These are phyloP conservation scores for Fagus sylvatica DNA, from an alignment of 306 rosid species.

Conservation along the genomic window DNA sequence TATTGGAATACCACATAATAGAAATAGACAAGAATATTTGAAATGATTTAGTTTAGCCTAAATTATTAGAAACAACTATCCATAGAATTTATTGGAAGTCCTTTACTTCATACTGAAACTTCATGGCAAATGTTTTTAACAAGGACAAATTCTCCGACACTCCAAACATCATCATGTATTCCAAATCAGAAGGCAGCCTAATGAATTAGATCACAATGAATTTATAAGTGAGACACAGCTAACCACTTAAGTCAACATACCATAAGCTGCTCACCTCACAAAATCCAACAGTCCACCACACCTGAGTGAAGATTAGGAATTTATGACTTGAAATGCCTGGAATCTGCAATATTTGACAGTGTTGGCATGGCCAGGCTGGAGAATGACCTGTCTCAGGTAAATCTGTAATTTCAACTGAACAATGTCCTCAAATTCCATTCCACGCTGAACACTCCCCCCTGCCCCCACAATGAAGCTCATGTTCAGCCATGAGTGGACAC, in stretches of 20 bases:
- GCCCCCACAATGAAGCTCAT: slow-evolving; percentile 49
- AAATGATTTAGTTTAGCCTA: slow-evolving; percentile 5
- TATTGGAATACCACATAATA: neutral
- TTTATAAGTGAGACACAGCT: slow-evolving; percentile 23
- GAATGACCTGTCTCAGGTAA: slow-evolving; percentile 28
- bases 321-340: slow-evolving; percentile 45
- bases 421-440: slow-evolving; percentile 51
- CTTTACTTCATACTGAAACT: slow-evolving; percentile 8
- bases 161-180: slow-evolving; percentile 20
- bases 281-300: slow-evolving; percentile 50
- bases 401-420: slow-evolving; percentile 42
- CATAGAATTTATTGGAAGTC: neutral
- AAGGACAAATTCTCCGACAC: slow-evolving; percentile 9
- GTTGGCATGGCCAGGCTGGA: slow-evolving; percentile 43
- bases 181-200: slow-evolving; percentile 39
- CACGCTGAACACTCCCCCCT: slow-evolving; percentile 59
- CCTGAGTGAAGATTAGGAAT: slow-evolving; percentile 38
- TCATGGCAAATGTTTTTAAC: neutral
- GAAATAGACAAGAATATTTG: neutral
- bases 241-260: slow-evolving; percentile 45
- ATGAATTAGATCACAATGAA: slow-evolving; percentile 26
- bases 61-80: neutral
- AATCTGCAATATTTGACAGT: slow-evolving; percentile 50
- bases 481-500: slow-evolving; percentile 94
- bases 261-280: slow-evolving; percentile 49